These are phyloP conservation scores for Fragilariopsis cylindrus DNA, from an alignment of 108 stramenopile species.

Conservation along the genomic window DNA sequence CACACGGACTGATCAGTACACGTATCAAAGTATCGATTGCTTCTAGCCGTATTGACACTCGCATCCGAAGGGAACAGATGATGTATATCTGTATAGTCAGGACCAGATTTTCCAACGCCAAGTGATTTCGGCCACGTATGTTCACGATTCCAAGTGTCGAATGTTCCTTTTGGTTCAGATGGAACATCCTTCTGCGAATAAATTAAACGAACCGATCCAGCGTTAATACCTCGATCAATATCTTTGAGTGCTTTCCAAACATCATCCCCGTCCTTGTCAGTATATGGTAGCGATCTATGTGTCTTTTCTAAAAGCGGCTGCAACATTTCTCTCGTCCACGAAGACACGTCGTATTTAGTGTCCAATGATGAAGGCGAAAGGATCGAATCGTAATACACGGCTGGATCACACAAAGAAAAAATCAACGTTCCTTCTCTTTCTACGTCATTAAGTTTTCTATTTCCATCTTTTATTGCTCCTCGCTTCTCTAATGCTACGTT, in stretches of 20 bases:
- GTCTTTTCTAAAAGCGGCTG: conserved; percentile 40
- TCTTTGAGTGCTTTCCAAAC: conserved; percentile 66
- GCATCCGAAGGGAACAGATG: conserved; percentile 65
- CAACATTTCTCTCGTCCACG: conserved; percentile 6
- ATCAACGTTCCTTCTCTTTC: not conserved
- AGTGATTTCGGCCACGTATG: conserved; percentile 68
- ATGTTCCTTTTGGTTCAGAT: conserved; percentile 33
- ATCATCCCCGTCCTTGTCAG: conserved; percentile 38
- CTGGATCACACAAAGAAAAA: conserved; percentile 4
- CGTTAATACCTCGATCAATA: conserved; percentile 41
- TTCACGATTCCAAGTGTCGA: conserved; percentile 77
- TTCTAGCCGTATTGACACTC: conserved; percentile 60
- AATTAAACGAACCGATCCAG: conserved; percentile 41
- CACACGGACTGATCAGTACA: conserved; percentile 29
- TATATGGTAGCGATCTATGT: conserved; percentile 60
- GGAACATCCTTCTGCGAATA: conserved; percentile 41
- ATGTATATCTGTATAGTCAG: conserved; percentile 71
- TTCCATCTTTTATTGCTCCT: no score
- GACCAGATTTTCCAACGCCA: conserved; percentile 49
- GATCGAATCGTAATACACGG: not conserved
- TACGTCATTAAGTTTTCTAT: no score
- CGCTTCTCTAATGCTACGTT: no score
- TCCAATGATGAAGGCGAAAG: not conserved
- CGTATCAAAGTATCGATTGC: conserved; percentile 54
- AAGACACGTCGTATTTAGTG: not conserved